Conservation (phyloP, 176 grass and related monocot genomes). For the Echinochloa phyllopogon region DNA sequence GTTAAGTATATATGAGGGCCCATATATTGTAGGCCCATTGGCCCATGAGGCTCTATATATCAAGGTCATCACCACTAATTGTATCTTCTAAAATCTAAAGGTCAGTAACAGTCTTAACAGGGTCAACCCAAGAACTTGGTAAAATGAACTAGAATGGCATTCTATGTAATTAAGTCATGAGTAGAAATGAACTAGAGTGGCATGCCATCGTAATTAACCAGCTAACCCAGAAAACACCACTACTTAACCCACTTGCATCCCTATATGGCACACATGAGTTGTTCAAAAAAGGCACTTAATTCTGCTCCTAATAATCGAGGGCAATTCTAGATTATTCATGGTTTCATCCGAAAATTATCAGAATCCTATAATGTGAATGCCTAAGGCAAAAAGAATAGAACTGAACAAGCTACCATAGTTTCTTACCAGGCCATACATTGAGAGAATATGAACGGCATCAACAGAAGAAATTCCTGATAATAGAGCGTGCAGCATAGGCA, state of each 20-base stretch:
- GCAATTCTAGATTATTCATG: conserved; percentile 4
- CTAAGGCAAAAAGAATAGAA: conserved; percentile 4
- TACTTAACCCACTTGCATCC: too few relatives aligned
- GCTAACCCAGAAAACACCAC: too few relatives aligned
- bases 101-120: too few relatives aligned
- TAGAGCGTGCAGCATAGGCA: conserved; percentile 66
- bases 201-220: too few relatives aligned
- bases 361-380: not conserved
- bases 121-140: too few relatives aligned
- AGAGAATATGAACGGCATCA: conserved; percentile 86
- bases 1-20: not conserved
- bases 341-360: not conserved
- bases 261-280: not conserved
- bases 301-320: not conserved
- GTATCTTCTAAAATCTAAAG: too few relatives aligned
- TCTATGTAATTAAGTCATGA: too few relatives aligned
- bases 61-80: too few relatives aligned
- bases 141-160: too few relatives aligned
- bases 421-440: conserved; percentile 81
- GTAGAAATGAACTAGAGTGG: too few relatives aligned
- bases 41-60: too few relatives aligned
- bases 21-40: too few relatives aligned
- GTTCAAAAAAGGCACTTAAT: not conserved
- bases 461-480: conserved; percentile 63
- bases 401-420: conserved; percentile 5